These are phyloP conservation scores for Spizellomyces sp. DNA, from an alignment of 192 early-diverging fungal genomes.

Conservation along the genomic window DNA sequence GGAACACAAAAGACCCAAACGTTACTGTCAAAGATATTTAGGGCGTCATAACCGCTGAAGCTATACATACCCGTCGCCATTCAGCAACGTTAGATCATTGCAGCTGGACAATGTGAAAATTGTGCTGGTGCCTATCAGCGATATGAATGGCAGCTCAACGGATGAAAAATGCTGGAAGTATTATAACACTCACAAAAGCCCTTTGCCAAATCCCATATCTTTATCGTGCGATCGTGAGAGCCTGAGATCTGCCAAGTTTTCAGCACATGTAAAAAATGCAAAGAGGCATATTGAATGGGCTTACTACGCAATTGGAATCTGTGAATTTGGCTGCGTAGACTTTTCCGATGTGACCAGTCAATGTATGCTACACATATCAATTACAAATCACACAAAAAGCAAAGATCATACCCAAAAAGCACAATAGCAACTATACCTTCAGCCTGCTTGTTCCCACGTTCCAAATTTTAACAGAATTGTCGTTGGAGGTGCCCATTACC, in stretches of 20 bases:
- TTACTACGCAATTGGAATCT: constrained; percentile 76
- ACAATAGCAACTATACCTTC: constrained; percentile 44
- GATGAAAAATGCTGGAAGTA: neutral
- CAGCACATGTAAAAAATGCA: constrained; percentile 3
- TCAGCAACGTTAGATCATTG: constrained; percentile 84
- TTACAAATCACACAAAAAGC: neutral
- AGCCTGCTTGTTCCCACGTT: constrained; percentile 73
- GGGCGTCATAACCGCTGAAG: neutral
- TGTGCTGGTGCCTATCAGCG: constrained; percentile 68
- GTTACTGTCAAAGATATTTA: neutral
- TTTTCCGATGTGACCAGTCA: constrained; percentile 94
- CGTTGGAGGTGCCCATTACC: constrained; percentile 83
- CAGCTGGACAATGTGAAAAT: constrained; percentile 94
- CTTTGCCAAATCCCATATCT: constrained; percentile 91
- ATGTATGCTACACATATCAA: constrained; percentile 66
- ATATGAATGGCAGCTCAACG: neutral
- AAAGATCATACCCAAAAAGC: neutral
- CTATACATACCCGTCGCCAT: constrained; percentile 64
- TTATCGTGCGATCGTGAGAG: constrained; percentile 94
- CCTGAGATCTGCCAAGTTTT: constrained; percentile 67
- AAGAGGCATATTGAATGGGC: constrained; percentile 3
- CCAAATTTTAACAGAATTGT: constrained; percentile 90
- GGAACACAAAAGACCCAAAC: neutral
- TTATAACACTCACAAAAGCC: constrained; percentile 72
- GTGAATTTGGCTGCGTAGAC: constrained; percentile 88